Percentiles rank a stretch among this genome's conserved stretches.
Evolutionary conservation across 2,329 filamentous ascomycete species (phyloP).

Genomic region (Fusarium irregulare): DNA sequence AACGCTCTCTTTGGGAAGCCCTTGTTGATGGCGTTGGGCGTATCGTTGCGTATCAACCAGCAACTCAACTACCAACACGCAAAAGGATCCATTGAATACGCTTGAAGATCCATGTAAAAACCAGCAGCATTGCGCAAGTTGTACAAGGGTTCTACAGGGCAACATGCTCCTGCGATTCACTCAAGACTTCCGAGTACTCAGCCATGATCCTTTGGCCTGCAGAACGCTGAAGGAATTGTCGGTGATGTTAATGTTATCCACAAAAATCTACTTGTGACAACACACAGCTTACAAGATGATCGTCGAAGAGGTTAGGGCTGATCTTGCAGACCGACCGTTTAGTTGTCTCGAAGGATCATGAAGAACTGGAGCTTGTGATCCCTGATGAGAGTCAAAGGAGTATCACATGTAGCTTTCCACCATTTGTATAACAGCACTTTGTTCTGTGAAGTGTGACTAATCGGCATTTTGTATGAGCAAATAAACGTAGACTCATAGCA

Average conservation of each 20-base stretch:
- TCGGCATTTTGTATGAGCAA: neutral
- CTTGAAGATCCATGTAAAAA: neutral
- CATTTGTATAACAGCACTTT: neutral
- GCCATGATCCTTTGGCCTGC: neutral
- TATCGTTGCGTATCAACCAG: neutral
- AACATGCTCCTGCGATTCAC: neutral
- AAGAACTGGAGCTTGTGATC: neutral
- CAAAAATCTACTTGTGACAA: neutral
- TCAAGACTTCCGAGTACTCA: neutral
- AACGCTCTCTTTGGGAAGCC: neutral
- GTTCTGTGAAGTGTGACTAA: neutral
- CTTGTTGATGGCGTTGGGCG: neutral
- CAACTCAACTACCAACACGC: neutral
- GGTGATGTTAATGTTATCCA: neutral
- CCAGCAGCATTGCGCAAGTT: neutral
- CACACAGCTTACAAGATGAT: neutral
- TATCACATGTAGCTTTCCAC: neutral
- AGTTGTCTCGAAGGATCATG: neutral
- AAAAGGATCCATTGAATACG: neutral
- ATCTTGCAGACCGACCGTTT: neutral
- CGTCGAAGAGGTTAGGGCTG: neutral
- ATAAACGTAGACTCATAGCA: neutral
- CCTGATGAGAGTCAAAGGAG: neutral
- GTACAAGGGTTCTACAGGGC: neutral
- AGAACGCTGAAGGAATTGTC: neutral